Evolutionary conservation across 148 eudicot species (phyloP).

Genomic region (Euryodendron excelsum): DNA sequence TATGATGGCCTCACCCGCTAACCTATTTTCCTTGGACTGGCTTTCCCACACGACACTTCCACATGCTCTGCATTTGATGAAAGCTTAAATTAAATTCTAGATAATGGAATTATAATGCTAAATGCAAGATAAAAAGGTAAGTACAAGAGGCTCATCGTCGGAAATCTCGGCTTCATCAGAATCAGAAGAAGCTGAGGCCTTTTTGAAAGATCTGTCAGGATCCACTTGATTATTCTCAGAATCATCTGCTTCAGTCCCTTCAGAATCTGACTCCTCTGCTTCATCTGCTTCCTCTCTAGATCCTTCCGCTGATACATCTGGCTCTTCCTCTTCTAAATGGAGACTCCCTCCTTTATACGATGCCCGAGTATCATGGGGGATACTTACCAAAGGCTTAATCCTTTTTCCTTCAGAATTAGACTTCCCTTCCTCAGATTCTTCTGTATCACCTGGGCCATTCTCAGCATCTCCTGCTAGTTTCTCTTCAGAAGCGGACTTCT

Average conservation of each 20-base stretch:
- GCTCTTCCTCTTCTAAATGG: constrained; percentile 24
- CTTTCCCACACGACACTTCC: constrained; percentile 64
- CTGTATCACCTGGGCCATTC: constrained; percentile 34
- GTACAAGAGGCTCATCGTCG: constrained; percentile 88
- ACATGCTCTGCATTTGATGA: constrained; percentile 47
- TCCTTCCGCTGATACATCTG: constrained; percentile 19
- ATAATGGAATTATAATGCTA: background rate
- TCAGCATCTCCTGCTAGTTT: constrained; percentile 31
- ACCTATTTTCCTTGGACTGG: constrained; percentile 31
- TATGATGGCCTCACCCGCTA: background rate
- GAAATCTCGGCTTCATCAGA: constrained; percentile 44
- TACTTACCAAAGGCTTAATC: constrained; percentile 10
- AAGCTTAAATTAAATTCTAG: constrained; percentile 12
- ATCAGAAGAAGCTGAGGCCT: no score
- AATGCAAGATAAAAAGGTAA: background rate
- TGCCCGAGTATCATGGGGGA: constrained; percentile 19
- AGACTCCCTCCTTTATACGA: constrained; percentile 26
- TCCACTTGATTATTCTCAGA: constrained; percentile 20
- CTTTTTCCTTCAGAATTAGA: background rate
- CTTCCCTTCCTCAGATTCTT: constrained; percentile 35
- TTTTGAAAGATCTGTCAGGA: no score
- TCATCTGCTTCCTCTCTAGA: constrained; percentile 20
- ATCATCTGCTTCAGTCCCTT: constrained; percentile 27
- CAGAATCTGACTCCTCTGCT: constrained; percentile 35
- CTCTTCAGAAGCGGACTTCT: constrained; percentile 24